phyloP scores from a whole-genome alignment of 2,329 filamentous ascomycete species.

The Alternaria gansuensis region DNA sequence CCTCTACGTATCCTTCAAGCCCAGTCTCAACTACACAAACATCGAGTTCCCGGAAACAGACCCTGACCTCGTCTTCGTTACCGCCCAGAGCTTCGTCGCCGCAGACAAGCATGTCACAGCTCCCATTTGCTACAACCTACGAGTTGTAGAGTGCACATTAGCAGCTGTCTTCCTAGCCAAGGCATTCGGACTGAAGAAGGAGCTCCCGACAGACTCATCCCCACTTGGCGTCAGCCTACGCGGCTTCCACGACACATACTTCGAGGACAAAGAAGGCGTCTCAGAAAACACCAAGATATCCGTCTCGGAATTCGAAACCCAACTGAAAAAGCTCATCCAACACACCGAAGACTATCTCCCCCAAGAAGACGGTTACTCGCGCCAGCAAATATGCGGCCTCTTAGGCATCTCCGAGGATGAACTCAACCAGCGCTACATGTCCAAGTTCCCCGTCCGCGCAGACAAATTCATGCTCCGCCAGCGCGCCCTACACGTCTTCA shows the following conservation, averaged over 20 bases:
- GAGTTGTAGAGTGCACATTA: conserved; percentile 93
- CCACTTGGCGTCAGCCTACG: conserved; percentile 84
- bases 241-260: conserved; percentile 87
- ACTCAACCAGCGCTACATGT: conserved; percentile 80
- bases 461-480: conserved; percentile 88
- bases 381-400: conserved; percentile 79
- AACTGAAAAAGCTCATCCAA: conserved; percentile 76
- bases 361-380: conserved; percentile 84
- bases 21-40: conserved; percentile 76
- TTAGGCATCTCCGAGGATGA: conserved; percentile 74
- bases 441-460: conserved; percentile 86
- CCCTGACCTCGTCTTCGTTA: conserved; percentile 88
- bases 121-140: conserved; percentile 93
- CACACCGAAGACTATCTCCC: conserved; percentile 75
- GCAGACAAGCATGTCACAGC: conserved; percentile 95
- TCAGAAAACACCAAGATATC: conserved; percentile 60
- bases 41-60: conserved; percentile 82
- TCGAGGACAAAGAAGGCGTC: conserved; percentile 63
- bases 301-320: conserved; percentile 60
- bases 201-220: conserved; percentile 78
- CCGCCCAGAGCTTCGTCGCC: conserved; percentile 92
- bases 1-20: conserved; percentile 89
- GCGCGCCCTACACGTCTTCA: conserved; percentile 89
- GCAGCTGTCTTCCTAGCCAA: conserved; percentile 75
- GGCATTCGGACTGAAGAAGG: conserved; percentile 63